Base-by-base conservation (phyloP, 2,329 filamentous ascomycete genomes). In the Xenosphaeropsis pyriputrescens region DNA sequence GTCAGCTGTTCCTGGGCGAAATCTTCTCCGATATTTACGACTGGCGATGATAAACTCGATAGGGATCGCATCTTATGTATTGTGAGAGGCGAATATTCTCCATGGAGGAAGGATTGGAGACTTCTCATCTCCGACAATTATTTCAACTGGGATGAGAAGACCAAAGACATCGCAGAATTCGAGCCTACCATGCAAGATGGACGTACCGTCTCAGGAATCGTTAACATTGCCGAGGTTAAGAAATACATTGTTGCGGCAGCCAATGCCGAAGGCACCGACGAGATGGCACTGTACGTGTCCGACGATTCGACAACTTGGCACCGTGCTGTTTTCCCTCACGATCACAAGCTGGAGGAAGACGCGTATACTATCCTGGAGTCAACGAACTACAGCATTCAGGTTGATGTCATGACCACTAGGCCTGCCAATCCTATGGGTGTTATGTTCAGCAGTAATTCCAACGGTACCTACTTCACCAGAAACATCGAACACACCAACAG, bases 341-440 rank as follows among this genome's bases (percentile, higher is more conserved):
- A 83, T 43, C 86, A 94, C 57, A 84, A 68, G 32, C 60, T 88
- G 50, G 71, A 85, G 43, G 81, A 94, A 55, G 75, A 89, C 54
- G 85, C 84, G 2, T 98, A 95, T 58, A 98, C 91, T 0, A 72
- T 98, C 35, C 69, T 98, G 31, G 89, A 96, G 60, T 91, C 88
- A 51, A 96, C 91, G 32, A 89, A 94, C 54, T 95, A 98, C 64
- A 95, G 89, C 63, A 86, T 98, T 49, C 89, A 96, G 60, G 77
- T 98, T 39, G 88, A 96, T 57, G 88, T 96, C 45, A 79, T 89
- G 70, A 85, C 80, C 1, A 66, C 66, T 30, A 65, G 63, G 33
- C 70, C 70, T 11, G 70, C 68, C 1, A 73, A 71, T 29, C 73
- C 80, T 0, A 89, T 94, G 73, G 93, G 91, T 26, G 77, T 82